Percentiles rank a stretch among this genome's conserved stretches.
These are phyloP conservation scores for Hansfordia pulvinata DNA, from an alignment of 2,329 filamentous ascomycete species.

Conservation along the genomic window DNA sequence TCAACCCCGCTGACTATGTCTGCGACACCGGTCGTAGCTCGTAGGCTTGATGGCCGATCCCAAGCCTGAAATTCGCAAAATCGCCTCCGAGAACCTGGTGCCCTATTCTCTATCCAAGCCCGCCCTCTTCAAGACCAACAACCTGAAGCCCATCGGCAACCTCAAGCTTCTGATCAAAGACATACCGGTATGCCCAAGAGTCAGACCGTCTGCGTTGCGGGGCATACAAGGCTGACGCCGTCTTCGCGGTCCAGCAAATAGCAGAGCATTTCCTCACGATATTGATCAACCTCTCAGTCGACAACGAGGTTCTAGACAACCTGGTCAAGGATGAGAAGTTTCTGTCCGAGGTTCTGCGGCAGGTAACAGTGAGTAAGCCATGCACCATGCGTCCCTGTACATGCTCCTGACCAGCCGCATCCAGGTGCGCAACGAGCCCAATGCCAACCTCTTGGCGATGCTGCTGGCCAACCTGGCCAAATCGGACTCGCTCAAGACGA, in stretches of 20 bases:
- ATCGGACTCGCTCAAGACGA: slow-evolving; percentile 54
- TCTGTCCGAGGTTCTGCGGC: slow-evolving; percentile 56
- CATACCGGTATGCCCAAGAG: slow-evolving; percentile 49
- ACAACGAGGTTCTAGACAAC: slow-evolving; percentile 58
- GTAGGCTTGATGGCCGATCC: slow-evolving; percentile 89
- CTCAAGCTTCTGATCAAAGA: slow-evolving; percentile 79
- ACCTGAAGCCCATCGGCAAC: slow-evolving; percentile 69
- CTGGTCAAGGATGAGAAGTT: slow-evolving; percentile 73
- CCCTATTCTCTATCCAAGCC: slow-evolving; percentile 66
- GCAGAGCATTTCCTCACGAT: slow-evolving; percentile 88
- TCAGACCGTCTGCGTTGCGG: no score
- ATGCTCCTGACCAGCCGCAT: neutral
- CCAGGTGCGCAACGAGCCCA: slow-evolving; percentile 60
- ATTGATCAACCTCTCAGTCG: slow-evolving; percentile 72
- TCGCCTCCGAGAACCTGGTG: slow-evolving; percentile 76
- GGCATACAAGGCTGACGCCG: slow-evolving; percentile 2
- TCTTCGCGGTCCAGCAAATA: slow-evolving; percentile 46
- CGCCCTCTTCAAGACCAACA: slow-evolving; percentile 68
- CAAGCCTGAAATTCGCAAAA: slow-evolving; percentile 77
- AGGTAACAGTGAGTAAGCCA: slow-evolving; percentile 52
- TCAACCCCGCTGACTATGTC: no score
- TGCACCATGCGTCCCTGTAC: neutral
- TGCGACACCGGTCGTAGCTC: slow-evolving; percentile 50
- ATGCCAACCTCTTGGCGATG: slow-evolving; percentile 80
- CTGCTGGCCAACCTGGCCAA: slow-evolving; percentile 86